Evolutionary conservation across 768 basidiomycete species (phyloP).

Genomic region (Hericium erinaceus): DNA sequence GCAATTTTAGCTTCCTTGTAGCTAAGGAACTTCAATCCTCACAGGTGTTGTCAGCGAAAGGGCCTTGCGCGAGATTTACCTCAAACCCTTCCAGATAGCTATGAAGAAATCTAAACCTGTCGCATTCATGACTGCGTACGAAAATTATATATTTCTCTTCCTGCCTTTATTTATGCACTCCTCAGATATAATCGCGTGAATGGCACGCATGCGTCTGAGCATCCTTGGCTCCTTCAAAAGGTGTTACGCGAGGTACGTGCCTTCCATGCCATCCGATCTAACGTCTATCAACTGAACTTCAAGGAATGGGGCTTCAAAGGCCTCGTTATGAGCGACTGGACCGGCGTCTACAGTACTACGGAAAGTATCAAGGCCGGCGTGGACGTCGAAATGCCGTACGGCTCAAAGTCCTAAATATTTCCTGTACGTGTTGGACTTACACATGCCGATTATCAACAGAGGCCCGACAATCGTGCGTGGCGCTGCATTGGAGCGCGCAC

Average conservation of each 20-base stretch:
- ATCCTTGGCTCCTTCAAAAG: slow-evolving; percentile 37
- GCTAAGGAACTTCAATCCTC: too few species aligned
- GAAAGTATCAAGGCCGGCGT: slow-evolving; percentile 52
- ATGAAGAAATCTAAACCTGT: slow-evolving; percentile 44
- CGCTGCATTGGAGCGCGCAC: slow-evolving; percentile 30
- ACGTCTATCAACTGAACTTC: neutral
- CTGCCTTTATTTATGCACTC: neutral
- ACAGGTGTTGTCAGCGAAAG: slow-evolving; percentile 43
- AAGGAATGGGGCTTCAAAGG: slow-evolving; percentile 60
- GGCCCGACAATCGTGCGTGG: slow-evolving; percentile 43
- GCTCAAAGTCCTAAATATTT: slow-evolving; percentile 1
- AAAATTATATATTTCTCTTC: neutral
- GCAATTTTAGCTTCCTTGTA: slow-evolving; percentile 37
- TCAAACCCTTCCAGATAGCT: slow-evolving; percentile 55
- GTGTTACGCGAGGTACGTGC: slow-evolving; percentile 37
- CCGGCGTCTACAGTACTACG: slow-evolving; percentile 37
- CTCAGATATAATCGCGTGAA: slow-evolving; percentile 51
- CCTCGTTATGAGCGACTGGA: slow-evolving; percentile 55
- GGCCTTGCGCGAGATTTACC: slow-evolving; percentile 58
- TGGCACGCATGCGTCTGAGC: slow-evolving; percentile 51
- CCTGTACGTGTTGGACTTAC: neutral
- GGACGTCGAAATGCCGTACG: slow-evolving; percentile 55
- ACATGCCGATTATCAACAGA: slow-evolving; percentile 14
- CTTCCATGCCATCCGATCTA: neutral
- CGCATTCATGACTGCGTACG: slow-evolving; percentile 52